Conservation (phyloP, 2,329 filamentous ascomycete genomes). For the Teratosphaeria pseudoeucalypti region DNA sequence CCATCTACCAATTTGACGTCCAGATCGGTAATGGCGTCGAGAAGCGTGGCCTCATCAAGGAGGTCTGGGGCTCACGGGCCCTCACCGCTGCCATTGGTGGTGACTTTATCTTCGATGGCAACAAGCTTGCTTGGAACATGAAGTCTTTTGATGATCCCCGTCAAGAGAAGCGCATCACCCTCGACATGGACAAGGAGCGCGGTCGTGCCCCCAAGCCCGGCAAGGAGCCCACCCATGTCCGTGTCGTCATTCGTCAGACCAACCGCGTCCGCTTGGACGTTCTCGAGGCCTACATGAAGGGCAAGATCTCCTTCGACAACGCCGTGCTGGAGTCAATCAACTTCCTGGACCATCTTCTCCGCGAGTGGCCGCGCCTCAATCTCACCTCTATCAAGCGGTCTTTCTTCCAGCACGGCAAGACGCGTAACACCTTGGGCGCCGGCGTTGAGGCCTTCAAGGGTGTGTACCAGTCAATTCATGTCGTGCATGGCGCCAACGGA, state of each 20-base stretch:
- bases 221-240: conserved; percentile 40
- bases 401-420: conserved; percentile 57
- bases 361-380: conserved; percentile 60
- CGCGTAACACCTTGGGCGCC: conserved; percentile 45
- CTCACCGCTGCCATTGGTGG: conserved; percentile 47
- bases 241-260: conserved; percentile 53
- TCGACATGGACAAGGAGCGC: conserved; percentile 65
- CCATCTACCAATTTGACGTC: conserved; percentile 74
- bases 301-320: conserved; percentile 51
- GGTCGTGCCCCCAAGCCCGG: conserved; percentile 29
- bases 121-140: conserved; percentile 72
- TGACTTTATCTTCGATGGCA: conserved; percentile 69
- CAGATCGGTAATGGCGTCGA: conserved; percentile 52
- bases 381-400: conserved; percentile 68
- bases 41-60: conserved; percentile 59
- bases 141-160: conserved; percentile 10
- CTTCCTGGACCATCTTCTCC: conserved; percentile 82
- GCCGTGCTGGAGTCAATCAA: conserved; percentile 70
- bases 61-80: conserved; percentile 59
- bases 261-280: conserved; percentile 58
- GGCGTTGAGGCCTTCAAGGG: conserved; percentile 76
- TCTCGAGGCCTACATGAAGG: conserved; percentile 56
- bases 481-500: conserved; percentile 49
- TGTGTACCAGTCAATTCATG: conserved; percentile 73
- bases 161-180: conserved; percentile 34